phyloP scores from a whole-genome alignment of 2,329 filamentous ascomycete species.

The Clonostachys byssicola region DNA sequence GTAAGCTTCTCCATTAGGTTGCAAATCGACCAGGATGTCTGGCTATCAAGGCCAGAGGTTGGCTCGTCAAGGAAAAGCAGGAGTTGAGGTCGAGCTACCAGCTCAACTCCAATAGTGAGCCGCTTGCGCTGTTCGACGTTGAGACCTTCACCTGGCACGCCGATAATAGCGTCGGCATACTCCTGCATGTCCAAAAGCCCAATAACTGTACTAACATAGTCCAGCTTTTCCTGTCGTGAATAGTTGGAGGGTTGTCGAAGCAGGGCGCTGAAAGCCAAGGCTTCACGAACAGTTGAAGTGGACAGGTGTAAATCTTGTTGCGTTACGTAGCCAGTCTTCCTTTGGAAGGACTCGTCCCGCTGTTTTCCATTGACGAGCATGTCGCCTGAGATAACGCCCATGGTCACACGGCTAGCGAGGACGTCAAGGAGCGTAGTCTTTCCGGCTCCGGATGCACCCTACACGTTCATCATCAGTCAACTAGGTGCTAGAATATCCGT shows the following conservation, averaged over 20 bases:
- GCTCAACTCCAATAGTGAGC: slow-evolving; percentile 89
- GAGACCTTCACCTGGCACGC: slow-evolving; percentile 28
- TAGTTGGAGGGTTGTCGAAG: slow-evolving; percentile 77
- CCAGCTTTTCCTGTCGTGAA: slow-evolving; percentile 72
- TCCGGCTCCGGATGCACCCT: slow-evolving; percentile 26
- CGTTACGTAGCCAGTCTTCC: slow-evolving; percentile 65
- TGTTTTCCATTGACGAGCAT: slow-evolving; percentile 63
- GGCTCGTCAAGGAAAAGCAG: slow-evolving; percentile 92
- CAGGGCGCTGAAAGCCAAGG: slow-evolving; percentile 78
- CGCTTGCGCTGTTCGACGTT: slow-evolving; percentile 49
- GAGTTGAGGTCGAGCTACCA: slow-evolving; percentile 85
- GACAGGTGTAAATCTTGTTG: slow-evolving; percentile 47
- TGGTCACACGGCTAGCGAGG: slow-evolving; percentile 61
- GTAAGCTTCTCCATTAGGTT: slow-evolving; percentile 62
- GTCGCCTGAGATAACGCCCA: slow-evolving; percentile 63
- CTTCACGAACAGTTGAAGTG: slow-evolving; percentile 61
- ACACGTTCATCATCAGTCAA: not conserved
- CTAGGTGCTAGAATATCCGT: no score
- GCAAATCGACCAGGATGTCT: slow-evolving; percentile 83
- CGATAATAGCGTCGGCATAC: slow-evolving; percentile 46
- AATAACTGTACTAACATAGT: slow-evolving; percentile 46
- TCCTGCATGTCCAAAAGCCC: slow-evolving; percentile 47
- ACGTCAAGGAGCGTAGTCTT: slow-evolving; percentile 62
- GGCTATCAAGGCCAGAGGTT: slow-evolving; percentile 83
- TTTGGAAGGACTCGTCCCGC: slow-evolving; percentile 61